Conservation (phyloP, 2,329 filamentous ascomycete species). For the Cercospora beticola region DNA sequence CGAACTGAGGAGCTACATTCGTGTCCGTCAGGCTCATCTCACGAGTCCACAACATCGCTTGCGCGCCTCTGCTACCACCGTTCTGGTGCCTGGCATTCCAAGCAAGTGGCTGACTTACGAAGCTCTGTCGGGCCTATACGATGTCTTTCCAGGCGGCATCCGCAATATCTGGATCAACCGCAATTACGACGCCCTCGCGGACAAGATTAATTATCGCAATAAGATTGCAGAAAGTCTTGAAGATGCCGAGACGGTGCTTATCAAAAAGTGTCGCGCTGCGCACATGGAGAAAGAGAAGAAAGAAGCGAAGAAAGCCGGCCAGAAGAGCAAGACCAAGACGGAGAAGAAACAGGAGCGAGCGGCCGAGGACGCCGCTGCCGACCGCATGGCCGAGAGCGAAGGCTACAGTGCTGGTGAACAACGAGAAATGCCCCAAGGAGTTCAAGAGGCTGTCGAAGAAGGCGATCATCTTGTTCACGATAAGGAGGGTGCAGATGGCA, state of each 20-base stretch:
- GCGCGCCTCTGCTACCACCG: constrained; percentile 89
- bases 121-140: constrained; percentile 79
- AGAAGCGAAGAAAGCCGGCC: constrained; percentile 47
- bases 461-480: constrained; percentile 23
- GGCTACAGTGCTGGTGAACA: constrained; percentile 37
- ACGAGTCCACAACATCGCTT: constrained; percentile 93
- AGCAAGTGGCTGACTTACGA: constrained; percentile 85
- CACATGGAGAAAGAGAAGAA: constrained; percentile 63
- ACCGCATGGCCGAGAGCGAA: constrained; percentile 33
- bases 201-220: constrained; percentile 78
- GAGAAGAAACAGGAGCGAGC: constrained; percentile 43
- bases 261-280: constrained; percentile 74
- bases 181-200: constrained; percentile 76
- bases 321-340: constrained; percentile 57
- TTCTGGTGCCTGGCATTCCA: constrained; percentile 88
- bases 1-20: constrained; percentile 84
- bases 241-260: constrained; percentile 77
- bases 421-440: constrained; percentile 31
- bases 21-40: constrained; percentile 88
- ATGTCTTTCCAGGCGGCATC: constrained; percentile 93
- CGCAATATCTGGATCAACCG: constrained; percentile 96
- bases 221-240: constrained; percentile 72
- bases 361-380: constrained; percentile 33
- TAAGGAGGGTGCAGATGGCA: background rate
- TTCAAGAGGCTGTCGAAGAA: constrained; percentile 35